Percentiles rank a stretch among this genome's conserved stretches.
These are phyloP conservation scores for Calonectria naviculata DNA, from an alignment of 2,329 filamentous ascomycete species.

Conservation along the genomic window DNA sequence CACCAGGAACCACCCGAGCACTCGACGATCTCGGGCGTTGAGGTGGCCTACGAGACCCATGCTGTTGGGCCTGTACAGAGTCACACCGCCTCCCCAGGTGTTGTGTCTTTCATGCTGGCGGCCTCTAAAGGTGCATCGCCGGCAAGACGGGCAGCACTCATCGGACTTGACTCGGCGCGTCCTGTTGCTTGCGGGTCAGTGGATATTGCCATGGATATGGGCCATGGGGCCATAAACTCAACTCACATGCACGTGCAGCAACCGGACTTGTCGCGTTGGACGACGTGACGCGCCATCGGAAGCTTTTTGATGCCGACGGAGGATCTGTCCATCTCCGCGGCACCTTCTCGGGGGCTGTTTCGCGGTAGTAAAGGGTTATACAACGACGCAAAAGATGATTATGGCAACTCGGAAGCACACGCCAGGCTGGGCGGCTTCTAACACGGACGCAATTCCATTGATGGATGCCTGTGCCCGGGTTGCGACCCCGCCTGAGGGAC, in stretches of 20 bases:
- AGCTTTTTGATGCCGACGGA: not conserved
- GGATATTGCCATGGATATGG: not conserved
- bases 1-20: constrained; percentile 6
- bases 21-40: not conserved
- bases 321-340: not conserved
- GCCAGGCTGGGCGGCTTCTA: too few relatives aligned
- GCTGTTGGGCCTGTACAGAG: not conserved
- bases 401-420: too few relatives aligned
- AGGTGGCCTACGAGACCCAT: not conserved
- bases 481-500: too few relatives aligned
- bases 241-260: constrained; percentile 15
- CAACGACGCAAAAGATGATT: too few relatives aligned
- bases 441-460: too few relatives aligned
- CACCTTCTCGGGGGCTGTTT: too few relatives aligned
- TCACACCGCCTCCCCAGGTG: not conserved
- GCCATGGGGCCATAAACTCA: not conserved
- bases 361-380: too few relatives aligned
- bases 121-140: not conserved
- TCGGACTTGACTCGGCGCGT: constrained; percentile 11
- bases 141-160: not conserved
- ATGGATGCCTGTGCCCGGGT: too few relatives aligned
- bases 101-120: not conserved
- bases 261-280: constrained; percentile 11
- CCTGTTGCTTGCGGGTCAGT: constrained; percentile 2
- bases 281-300: constrained; percentile 1